Evolutionary conservation across 2,329 filamentous ascomycete genomes (phyloP).

Genomic region (Juglanconis oblonga): DNA sequence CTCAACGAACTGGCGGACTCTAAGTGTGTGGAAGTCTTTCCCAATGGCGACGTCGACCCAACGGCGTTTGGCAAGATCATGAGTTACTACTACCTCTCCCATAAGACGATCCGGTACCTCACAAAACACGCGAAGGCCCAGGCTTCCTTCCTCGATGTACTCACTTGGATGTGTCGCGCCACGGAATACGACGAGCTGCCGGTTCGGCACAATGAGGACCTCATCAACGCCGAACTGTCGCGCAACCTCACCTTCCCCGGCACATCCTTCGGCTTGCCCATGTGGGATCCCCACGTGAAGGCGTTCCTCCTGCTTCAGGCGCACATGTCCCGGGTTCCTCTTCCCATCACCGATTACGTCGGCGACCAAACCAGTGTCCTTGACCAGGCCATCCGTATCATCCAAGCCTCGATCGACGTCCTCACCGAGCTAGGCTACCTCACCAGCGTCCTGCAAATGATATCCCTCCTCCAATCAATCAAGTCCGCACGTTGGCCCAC

Average conservation of each 20-base stretch:
- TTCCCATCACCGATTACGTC: constrained; percentile 96
- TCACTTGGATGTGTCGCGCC: constrained; percentile 90
- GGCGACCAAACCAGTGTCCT: constrained; percentile 88
- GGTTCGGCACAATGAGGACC: constrained; percentile 95
- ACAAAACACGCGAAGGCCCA: constrained; percentile 71
- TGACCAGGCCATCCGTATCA: constrained; percentile 94
- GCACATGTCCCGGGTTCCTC: constrained; percentile 86
- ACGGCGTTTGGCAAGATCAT: constrained; percentile 96
- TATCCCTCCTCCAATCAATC: constrained; percentile 83
- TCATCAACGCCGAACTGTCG: constrained; percentile 90
- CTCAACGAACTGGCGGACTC: constrained; percentile 79
- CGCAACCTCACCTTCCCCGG: constrained; percentile 69
- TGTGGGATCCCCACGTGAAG: constrained; percentile 99
- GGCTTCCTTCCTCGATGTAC: constrained; percentile 75
- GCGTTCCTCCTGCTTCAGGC: constrained; percentile 91
- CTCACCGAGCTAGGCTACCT: constrained; percentile 84
- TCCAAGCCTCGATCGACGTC: constrained; percentile 92
- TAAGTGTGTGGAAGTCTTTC: constrained; percentile 76
- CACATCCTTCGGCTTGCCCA: constrained; percentile 67
- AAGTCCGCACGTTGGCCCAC: constrained; percentile 90
- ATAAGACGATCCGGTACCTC: constrained; percentile 88
- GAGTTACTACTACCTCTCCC: constrained; percentile 98
- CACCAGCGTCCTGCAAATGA: constrained; percentile 76
- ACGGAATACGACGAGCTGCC: constrained; percentile 97
- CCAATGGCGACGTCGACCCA: constrained; percentile 84